A percentile compares a stretch with the other conserved stretches of the same genome.
Conservation (phyloP, 2,329 filamentous ascomycete genomes). For the Lasiodiplodia citricola region DNA sequence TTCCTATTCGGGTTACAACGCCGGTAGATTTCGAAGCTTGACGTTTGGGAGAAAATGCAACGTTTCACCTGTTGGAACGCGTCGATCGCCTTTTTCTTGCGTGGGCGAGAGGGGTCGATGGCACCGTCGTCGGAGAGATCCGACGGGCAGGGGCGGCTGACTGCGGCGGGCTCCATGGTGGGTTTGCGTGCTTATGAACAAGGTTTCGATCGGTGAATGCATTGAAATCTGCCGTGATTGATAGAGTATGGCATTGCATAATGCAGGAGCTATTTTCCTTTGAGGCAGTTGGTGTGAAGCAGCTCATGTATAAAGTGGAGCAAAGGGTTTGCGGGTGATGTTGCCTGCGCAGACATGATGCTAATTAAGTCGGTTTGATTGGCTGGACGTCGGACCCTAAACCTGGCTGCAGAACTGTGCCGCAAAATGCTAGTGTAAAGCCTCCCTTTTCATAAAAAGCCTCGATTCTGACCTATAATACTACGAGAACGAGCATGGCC, state of each 20-base stretch:
- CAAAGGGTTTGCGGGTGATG: not conserved
- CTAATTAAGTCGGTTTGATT: not conserved
- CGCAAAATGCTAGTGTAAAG: too few relatives aligned
- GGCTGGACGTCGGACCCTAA: not conserved
- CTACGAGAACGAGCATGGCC: too few relatives aligned
- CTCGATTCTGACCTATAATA: too few relatives aligned
- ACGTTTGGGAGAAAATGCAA: not conserved
- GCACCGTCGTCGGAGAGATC: not conserved
- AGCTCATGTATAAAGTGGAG: not conserved
- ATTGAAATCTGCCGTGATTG: too few relatives aligned
- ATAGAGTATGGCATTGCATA: too few relatives aligned
- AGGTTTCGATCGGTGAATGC: too few relatives aligned
- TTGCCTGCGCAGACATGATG: not conserved
- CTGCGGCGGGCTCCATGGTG: too few relatives aligned
- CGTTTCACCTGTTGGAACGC: not conserved
- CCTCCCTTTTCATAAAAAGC: too few relatives aligned
- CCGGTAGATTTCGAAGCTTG: not conserved
- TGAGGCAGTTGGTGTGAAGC: not conserved
- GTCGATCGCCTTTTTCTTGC: not conserved
- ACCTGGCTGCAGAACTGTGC: not conserved
- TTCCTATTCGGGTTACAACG: not conserved
- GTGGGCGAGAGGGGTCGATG: not conserved
- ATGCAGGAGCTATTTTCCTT: too few relatives aligned
- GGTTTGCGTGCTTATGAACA: too few relatives aligned
- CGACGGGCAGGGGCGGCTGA: not conserved